Percentiles rank a stretch among this genome's conserved stretches.
These are phyloP conservation scores for Aphanomyces cochlioides DNA, from an alignment of 352 stramenopile genomes.

Conservation along the genomic window DNA sequence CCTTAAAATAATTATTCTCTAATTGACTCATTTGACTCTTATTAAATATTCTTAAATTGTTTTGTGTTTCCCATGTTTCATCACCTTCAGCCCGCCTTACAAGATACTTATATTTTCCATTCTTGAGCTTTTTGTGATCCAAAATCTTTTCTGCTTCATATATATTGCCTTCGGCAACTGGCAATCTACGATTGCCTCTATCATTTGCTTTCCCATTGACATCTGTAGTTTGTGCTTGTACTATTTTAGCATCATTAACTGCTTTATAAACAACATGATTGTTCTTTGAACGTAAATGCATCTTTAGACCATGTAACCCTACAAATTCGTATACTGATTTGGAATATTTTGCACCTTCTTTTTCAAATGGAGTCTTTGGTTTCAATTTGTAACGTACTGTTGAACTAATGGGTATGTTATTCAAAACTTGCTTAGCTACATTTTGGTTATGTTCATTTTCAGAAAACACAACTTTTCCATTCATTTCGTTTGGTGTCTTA, in stretches of 20 bases:
- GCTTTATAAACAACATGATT: conserved; percentile 29
- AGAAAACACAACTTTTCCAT: conserved; percentile 33
- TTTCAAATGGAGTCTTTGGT: background rate
- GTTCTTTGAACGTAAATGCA: conserved; percentile 25
- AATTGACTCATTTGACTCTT: background rate
- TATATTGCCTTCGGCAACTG: conserved; percentile 8
- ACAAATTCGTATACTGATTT: conserved; percentile 31
- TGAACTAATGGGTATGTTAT: background rate
- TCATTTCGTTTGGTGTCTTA: conserved; percentile 34
- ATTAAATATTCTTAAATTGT: conserved; percentile 7
- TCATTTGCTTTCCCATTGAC: background rate
- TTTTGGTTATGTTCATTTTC: conserved; percentile 19
- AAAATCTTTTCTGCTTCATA: conserved; percentile 15
- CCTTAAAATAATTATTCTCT: conserved; percentile 10
- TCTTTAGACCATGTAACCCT: conserved; percentile 25
- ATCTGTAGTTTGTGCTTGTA: background rate
- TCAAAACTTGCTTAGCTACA: background rate
- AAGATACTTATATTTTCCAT: conserved; percentile 28
- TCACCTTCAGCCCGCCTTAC: conserved; percentile 19
- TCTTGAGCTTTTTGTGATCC: conserved; percentile 25
- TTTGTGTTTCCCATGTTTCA: conserved; percentile 22
- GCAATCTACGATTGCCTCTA: too few relatives aligned
- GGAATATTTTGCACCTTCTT: conserved; percentile 20
- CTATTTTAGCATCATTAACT: conserved; percentile 29
- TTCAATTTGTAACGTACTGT: conserved; percentile 2